These are phyloP conservation scores for Solidago caesia DNA, from an alignment of 129 eudicot species.

Conservation along the genomic window DNA sequence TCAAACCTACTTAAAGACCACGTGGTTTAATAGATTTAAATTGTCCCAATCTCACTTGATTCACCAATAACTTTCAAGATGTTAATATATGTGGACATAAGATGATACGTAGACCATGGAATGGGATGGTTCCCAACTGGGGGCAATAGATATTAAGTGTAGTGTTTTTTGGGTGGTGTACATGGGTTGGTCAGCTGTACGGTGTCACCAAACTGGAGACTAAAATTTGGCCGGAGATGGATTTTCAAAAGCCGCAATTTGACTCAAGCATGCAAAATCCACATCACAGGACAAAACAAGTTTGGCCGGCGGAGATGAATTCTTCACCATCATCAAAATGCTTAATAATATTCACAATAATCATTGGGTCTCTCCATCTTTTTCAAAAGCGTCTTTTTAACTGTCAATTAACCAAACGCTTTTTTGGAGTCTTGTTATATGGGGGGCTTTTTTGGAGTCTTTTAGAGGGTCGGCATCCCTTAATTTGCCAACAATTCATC, in stretches of 20 bases:
- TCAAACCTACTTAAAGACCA: neutral
- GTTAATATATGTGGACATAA: neutral
- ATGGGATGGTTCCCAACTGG: conserved; percentile 5
- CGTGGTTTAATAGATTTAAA: neutral
- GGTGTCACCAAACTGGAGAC: conserved; percentile 10
- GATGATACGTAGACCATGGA: neutral
- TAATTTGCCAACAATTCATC: too few species aligned
- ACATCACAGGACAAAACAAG: neutral
- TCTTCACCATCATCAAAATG: neutral
- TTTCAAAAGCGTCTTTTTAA: neutral
- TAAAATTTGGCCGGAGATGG: conserved; percentile 18
- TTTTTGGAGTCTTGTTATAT: neutral
- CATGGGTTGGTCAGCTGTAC: neutral
- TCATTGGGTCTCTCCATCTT: conserved; percentile 2
- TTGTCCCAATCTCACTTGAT: conserved; percentile 7
- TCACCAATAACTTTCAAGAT: neutral
- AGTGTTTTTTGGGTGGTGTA: neutral
- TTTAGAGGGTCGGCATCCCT: too few species aligned
- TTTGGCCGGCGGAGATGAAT: neutral
- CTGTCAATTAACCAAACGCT: neutral
- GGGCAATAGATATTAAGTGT: neutral
- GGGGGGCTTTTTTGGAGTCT: too few species aligned
- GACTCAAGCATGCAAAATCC: neutral
- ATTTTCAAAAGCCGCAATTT: conserved; percentile 19
- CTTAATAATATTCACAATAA: neutral